phyloP scores from a whole-genome alignment of 2,329 filamentous ascomycete genomes.

The Diplodia corticola region DNA sequence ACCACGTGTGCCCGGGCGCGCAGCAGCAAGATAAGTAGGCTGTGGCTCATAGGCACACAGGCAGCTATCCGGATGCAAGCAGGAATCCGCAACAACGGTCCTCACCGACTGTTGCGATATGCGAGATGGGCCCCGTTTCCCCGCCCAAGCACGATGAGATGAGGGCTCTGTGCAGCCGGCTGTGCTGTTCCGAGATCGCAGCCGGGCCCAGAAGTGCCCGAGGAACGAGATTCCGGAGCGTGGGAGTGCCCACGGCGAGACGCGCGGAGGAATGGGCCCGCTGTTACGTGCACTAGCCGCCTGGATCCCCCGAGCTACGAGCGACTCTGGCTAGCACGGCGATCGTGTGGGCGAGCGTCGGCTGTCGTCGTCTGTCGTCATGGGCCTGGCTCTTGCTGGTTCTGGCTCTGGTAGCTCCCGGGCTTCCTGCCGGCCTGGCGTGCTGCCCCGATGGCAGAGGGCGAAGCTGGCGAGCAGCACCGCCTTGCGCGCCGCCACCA shows the following conservation, averaged over 20 bases:
- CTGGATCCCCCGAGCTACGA: slow-evolving; percentile 7
- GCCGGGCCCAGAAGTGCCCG: slow-evolving; percentile 12
- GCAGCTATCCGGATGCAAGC: slow-evolving; percentile 8
- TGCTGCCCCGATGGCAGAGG: background rate
- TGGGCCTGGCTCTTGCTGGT: background rate
- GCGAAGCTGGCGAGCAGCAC: background rate
- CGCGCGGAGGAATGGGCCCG: background rate
- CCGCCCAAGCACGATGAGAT: slow-evolving; percentile 2
- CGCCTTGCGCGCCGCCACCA: slow-evolving; percentile 13
- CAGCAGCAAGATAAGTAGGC: slow-evolving; percentile 11
- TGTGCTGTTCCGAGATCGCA: background rate
- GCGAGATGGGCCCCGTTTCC: slow-evolving; percentile 13
- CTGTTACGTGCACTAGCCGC: background rate
- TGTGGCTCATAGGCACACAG: slow-evolving; percentile 2
- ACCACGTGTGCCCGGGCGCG: slow-evolving; percentile 15
- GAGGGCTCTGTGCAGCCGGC: background rate
- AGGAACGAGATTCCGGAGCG: slow-evolving; percentile 4
- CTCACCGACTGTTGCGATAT: slow-evolving; percentile 21
- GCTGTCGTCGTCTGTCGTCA: slow-evolving; percentile 17
- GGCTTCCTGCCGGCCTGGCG: background rate
- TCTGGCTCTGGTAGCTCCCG: background rate
- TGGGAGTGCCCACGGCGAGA: background rate
- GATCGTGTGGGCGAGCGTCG: no score
- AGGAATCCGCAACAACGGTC: slow-evolving; percentile 8
- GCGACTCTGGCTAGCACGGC: slow-evolving; percentile 9